Evolutionary conservation across 1,139 yeast species (phyloP).

Genomic region (Hyphopichia pseudoburtonii): DNA sequence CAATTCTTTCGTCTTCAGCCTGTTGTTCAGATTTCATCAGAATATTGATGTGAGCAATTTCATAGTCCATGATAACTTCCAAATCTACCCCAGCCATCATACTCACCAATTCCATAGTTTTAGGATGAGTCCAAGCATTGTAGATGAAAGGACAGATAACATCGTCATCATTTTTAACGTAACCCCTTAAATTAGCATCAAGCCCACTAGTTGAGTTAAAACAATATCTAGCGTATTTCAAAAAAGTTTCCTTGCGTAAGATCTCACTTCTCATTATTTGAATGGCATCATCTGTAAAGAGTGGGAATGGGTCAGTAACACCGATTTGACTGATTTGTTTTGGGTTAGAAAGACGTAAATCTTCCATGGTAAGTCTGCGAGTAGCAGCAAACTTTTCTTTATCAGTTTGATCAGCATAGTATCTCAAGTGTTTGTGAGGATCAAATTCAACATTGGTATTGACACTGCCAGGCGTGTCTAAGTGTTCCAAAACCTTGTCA

Average conservation of each 20-base stretch:
- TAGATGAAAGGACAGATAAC: conserved; percentile 43
- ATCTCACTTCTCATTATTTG: conserved; percentile 55
- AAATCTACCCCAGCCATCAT: conserved; percentile 58
- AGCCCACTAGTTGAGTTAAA: conserved; percentile 41
- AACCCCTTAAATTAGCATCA: conserved; percentile 50
- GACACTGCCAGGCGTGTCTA: conserved; percentile 3
- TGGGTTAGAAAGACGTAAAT: conserved; percentile 37
- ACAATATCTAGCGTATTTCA: conserved; percentile 42
- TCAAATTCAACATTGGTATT: conserved; percentile 26
- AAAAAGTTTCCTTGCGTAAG: conserved; percentile 42
- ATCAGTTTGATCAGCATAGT: conserved; percentile 28
- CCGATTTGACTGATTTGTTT: conserved; percentile 50
- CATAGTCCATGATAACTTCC: conserved; percentile 52
- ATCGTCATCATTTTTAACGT: conserved; percentile 31
- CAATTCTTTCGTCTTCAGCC: conserved; percentile 19
- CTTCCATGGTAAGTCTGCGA: conserved; percentile 47
- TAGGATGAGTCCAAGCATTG: conserved; percentile 59
- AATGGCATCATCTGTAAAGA: conserved; percentile 57
- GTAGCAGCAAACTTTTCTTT: conserved; percentile 30
- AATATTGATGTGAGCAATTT: conserved; percentile 51
- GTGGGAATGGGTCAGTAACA: conserved; percentile 56
- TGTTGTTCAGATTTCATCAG: conserved; percentile 36
- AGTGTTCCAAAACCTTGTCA: conserved; percentile 14
- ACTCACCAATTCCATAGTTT: conserved; percentile 47
- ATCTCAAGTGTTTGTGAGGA: conserved; percentile 44